Conservation (phyloP, 2,329 filamentous ascomycete genomes). For the Talaromyces sp. region DNA sequence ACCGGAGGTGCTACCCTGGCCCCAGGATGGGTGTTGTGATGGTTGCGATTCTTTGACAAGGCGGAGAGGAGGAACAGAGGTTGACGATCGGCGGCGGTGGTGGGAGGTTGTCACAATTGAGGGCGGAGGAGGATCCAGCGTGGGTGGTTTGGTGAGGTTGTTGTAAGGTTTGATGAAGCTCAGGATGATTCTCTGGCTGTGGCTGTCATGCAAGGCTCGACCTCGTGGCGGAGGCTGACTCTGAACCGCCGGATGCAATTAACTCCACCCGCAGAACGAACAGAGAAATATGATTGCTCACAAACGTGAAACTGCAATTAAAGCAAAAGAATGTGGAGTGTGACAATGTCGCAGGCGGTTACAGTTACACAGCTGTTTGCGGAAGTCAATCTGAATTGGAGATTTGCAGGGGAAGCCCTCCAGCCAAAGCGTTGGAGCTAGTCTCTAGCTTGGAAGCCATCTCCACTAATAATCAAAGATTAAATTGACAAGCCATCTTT, state of each 20-base stretch:
- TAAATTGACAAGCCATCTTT: background rate
- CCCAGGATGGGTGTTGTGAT: slow-evolving; percentile 13
- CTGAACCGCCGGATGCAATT: background rate
- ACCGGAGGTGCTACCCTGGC: slow-evolving; percentile 26
- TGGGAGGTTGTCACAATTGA: slow-evolving; percentile 25
- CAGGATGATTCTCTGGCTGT: background rate
- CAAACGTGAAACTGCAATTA: background rate
- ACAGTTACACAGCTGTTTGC: slow-evolving; percentile 3
- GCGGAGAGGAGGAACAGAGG: slow-evolving; percentile 47
- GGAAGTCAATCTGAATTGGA: background rate
- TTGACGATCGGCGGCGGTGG: slow-evolving; percentile 41
- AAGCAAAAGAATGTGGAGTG: background rate
- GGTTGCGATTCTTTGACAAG: slow-evolving; percentile 26
- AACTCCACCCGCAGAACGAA: background rate
- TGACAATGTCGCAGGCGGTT: background rate
- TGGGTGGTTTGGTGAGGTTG: slow-evolving; percentile 14
- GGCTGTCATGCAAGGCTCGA: slow-evolving; percentile 6
- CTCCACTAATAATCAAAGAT: background rate
- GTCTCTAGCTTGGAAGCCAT: background rate
- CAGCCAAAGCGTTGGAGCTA: background rate
- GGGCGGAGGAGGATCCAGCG: slow-evolving; percentile 43
- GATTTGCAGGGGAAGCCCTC: background rate
- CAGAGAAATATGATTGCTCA: background rate
- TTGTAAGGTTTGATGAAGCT: background rate
- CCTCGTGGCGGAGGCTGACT: slow-evolving; percentile 12